phyloP scores from a whole-genome alignment of 2,329 filamentous ascomycete species.

The Samsoniella hepiali region DNA sequence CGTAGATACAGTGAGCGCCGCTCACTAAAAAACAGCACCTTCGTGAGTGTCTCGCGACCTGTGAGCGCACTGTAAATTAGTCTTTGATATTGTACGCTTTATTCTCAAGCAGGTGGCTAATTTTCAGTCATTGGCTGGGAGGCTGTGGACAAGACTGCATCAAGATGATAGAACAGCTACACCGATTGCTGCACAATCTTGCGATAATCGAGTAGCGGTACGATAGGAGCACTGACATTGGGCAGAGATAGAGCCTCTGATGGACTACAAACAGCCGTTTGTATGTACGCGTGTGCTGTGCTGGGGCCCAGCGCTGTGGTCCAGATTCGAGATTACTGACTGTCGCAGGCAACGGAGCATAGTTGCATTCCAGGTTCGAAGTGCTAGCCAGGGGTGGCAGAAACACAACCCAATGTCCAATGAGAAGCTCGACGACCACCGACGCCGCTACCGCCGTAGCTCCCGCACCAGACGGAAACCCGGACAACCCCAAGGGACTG shows the following conservation, averaged over 20 bases:
- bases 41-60: background rate
- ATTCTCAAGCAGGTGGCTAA: too few relatives aligned
- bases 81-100: too few relatives aligned
- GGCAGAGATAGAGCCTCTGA: background rate
- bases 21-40: background rate
- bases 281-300: background rate
- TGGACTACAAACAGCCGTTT: background rate
- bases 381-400: background rate
- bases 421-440: background rate
- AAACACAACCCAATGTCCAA: background rate
- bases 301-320: background rate
- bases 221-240: too few relatives aligned
- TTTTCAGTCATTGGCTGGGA: too few relatives aligned
- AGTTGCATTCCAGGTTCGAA: conserved; percentile 4
- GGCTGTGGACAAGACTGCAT: too few relatives aligned
- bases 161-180: too few relatives aligned
- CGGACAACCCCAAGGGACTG: background rate
- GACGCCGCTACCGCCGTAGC: conserved; percentile 1
- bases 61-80: background rate
- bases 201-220: too few relatives aligned
- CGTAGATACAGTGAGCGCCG: background rate
- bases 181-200: too few relatives aligned
- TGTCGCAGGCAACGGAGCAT: background rate
- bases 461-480: conserved; percentile 5
- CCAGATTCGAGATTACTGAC: conserved; percentile 8